Conservation (phyloP, 2,329 filamentous ascomycete genomes). For the Colletotrichum orchidophilum region DNA sequence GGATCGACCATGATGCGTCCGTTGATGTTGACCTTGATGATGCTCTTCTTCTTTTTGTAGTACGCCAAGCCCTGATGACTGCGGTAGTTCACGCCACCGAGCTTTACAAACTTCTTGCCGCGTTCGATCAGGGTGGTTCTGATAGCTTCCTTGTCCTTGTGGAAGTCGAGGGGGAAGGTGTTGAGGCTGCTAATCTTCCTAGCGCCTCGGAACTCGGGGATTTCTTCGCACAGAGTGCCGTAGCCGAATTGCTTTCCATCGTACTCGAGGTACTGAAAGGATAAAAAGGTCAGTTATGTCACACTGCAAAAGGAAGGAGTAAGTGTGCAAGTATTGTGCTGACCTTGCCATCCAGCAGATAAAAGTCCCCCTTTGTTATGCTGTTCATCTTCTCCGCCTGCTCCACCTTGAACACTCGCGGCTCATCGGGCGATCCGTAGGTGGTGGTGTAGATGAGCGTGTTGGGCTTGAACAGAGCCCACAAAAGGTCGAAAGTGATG, state of each 20-base stretch:
- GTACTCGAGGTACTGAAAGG: conserved; percentile 80
- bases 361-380: conserved; percentile 79
- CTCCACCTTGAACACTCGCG: conserved; percentile 84
- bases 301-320: neutral
- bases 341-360: conserved; percentile 75
- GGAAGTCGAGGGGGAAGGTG: conserved; percentile 82
- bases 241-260: conserved; percentile 88
- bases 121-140: conserved; percentile 76
- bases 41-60: conserved; percentile 79
- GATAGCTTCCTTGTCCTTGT: conserved; percentile 74
- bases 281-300: neutral
- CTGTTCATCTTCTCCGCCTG: conserved; percentile 75
- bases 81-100: conserved; percentile 86
- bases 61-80: conserved; percentile 87
- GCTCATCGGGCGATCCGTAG: conserved; percentile 80
- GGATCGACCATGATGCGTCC: conserved; percentile 91
- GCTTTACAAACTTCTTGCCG: conserved; percentile 82
- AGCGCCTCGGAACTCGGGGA: conserved; percentile 80
- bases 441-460: conserved; percentile 81
- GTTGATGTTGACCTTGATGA: conserved; percentile 85
- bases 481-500: conserved; percentile 88
- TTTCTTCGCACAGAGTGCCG: conserved; percentile 74
- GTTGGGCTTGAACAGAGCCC: conserved; percentile 90
- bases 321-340: neutral
- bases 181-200: conserved; percentile 82